Evolutionary conservation across 495 filamentous ascomycete species (phyloP), one percentile per base, ranked within the genome.

Genomic region (Penicillium macrosclerotiorum): DNA sequence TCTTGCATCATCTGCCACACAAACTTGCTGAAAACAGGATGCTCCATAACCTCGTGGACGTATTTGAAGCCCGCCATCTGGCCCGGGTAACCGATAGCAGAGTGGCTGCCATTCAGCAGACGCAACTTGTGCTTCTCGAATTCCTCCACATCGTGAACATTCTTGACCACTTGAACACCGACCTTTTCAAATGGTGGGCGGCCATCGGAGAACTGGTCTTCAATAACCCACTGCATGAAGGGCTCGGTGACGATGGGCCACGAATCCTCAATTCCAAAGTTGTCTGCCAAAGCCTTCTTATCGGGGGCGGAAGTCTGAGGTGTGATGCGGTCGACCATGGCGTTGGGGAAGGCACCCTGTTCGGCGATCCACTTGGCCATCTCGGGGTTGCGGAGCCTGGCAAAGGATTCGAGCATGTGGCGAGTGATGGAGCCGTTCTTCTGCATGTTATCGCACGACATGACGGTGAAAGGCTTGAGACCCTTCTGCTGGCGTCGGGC

Each of bases 381-480:
- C 16, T 65, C 54, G 7, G 72, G 69, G 57, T 73, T 58, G 13
- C 62, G 60, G 18, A 69, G 46, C 23, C 59, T 66, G 0, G 72
- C 68, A 44, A 75, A 75, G 2, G 70, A 73, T 37, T 60, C 53
- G 35, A 75, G 70, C 72, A 75, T 75, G 51, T 73, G 59, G 35
- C 72, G 70, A 3, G 69, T 68, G 60, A 75, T 74, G 46, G 70
- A 58, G 18, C 72, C 72, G 54, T 75, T 75, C 61, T 73, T 73
- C 60, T 74, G 68, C 72, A 75, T 75, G 55, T 75, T 75, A 46
- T 75, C 72, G 47, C 72, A 75, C 6, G 72, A 75, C 64, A 75
- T 60, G 33, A 74, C 69, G 47, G 72, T 75, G 59, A 75, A 75
- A 18, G 72, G 72, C 32, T 64, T 66, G 30, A 73, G 64, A 3